A percentile compares a stretch with the other conserved stretches of the same genome.
These are phyloP conservation scores for Didymella sp. DNA, from an alignment of 2,329 filamentous ascomycete species.

Conservation along the genomic window DNA sequence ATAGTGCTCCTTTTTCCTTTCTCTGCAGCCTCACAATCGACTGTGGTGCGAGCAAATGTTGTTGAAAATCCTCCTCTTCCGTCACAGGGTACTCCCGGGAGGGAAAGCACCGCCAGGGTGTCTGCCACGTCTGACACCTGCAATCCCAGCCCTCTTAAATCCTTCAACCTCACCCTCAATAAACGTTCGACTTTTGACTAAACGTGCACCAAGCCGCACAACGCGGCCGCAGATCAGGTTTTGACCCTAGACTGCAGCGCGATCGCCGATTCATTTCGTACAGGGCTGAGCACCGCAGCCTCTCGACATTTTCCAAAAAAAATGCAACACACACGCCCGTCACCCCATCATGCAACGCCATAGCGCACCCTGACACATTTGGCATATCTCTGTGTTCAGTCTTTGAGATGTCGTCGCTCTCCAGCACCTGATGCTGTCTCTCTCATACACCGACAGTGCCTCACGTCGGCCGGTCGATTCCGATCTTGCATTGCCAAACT, in stretches of 20 bases:
- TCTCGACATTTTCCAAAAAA: conserved; percentile 1
- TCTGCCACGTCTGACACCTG: conserved; percentile 5
- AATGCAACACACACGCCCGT: neutral
- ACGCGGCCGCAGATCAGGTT: conserved; percentile 13
- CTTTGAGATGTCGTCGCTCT: neutral
- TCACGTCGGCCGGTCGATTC: conserved; percentile 18
- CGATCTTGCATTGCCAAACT: conserved; percentile 7
- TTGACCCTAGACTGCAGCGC: conserved; percentile 20
- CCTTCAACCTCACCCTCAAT: conserved; percentile 1
- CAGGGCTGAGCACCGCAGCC: conserved; percentile 6
- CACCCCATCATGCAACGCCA: neutral
- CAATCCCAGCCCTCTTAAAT: conserved; percentile 6
- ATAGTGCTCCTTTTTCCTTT: neutral
- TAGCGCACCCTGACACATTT: neutral
- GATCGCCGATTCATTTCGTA: conserved; percentile 24
- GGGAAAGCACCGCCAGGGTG: conserved; percentile 15
- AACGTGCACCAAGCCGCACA: conserved; percentile 15
- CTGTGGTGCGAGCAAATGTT: neutral
- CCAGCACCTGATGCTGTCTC: neutral
- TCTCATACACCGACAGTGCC: conserved; percentile 1
- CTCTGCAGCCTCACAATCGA: neutral
- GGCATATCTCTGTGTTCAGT: neutral
- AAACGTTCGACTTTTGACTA: conserved; percentile 19
- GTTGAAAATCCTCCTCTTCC: conserved; percentile 3
- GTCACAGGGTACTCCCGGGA: conserved; percentile 9